Evolutionary conservation across 2,329 filamentous ascomycete species (phyloP).

Genomic region (Monilinia fructigena): DNA sequence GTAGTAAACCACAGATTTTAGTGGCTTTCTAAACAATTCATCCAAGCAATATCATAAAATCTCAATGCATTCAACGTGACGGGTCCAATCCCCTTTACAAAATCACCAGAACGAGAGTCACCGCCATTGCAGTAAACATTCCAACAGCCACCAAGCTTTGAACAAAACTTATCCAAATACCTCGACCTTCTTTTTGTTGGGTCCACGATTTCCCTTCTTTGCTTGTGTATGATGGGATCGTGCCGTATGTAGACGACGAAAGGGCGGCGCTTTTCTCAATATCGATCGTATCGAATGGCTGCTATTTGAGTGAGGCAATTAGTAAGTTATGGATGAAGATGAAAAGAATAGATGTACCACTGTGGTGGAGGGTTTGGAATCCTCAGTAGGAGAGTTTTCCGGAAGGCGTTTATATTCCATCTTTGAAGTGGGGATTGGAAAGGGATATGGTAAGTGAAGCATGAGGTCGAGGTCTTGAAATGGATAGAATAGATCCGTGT

Average conservation of each 20-base stretch:
- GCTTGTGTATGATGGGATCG: constrained; percentile 7
- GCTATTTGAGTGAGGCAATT: neutral
- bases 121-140: constrained; percentile 17
- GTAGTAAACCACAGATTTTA: neutral
- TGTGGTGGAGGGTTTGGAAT: constrained; percentile 6
- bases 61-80: neutral
- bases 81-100: neutral
- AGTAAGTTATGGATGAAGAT: neutral
- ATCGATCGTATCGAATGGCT: constrained; percentile 16
- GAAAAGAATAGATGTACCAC: neutral
- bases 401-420: constrained; percentile 20
- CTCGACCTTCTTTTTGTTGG: constrained; percentile 1
- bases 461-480: neutral
- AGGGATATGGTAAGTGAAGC: constrained; percentile 15
- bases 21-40: neutral
- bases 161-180: constrained; percentile 17
- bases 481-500: constrained; percentile 2
- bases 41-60: neutral
- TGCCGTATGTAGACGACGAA: constrained; percentile 12
- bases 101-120: constrained; percentile 11
- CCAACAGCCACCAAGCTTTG: constrained; percentile 21
- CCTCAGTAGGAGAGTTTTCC: constrained; percentile 8
- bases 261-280: constrained; percentile 8
- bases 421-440: neutral
- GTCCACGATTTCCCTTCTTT: constrained; percentile 1